phyloP scores from a whole-genome alignment of 768 basidiomycete species.

The Hypholoma fasciculare region DNA sequence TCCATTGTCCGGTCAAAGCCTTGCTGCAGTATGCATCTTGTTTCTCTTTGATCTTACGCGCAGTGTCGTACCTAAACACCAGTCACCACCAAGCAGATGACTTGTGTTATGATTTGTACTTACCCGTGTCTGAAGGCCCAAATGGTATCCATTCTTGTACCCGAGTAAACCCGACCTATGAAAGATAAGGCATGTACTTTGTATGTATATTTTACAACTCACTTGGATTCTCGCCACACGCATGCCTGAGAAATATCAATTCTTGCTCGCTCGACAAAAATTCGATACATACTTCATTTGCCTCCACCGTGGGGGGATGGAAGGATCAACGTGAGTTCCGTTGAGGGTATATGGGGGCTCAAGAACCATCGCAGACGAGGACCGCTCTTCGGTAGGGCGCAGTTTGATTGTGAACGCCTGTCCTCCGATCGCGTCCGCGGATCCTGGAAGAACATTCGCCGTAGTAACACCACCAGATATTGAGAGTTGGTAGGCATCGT shows the following conservation, averaged over 20 bases:
- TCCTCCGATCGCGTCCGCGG: constrained; percentile 70
- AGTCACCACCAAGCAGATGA: constrained; percentile 6
- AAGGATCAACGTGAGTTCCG: constrained; percentile 36
- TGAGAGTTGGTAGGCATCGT: constrained; percentile 62
- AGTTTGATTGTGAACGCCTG: constrained; percentile 86
- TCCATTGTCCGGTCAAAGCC: constrained; percentile 48
- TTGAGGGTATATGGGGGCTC: constrained; percentile 68
- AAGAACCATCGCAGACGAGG: constrained; percentile 72
- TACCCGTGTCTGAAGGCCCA: constrained; percentile 67
- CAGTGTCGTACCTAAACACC: constrained; percentile 53
- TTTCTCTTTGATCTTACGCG: constrained; percentile 56
- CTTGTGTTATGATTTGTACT: constrained; percentile 25
- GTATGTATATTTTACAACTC: constrained; percentile 12
- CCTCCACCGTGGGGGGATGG: constrained; percentile 54
- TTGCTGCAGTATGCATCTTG: constrained; percentile 67
- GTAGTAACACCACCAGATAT: constrained; percentile 83
- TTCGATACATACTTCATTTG: constrained; percentile 63
- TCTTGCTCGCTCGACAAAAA: neutral
- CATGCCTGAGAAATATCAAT: constrained; percentile 33
- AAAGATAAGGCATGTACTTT: constrained; percentile 2
- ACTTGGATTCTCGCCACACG: constrained; percentile 62
- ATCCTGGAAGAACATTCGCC: constrained; percentile 72
- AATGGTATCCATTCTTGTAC: constrained; percentile 62
- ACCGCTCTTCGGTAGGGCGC: constrained; percentile 68
- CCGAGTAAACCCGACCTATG: constrained; percentile 43